Conservation (phyloP, 2,329 filamentous ascomycete genomes). For the Nemania diffusa region DNA sequence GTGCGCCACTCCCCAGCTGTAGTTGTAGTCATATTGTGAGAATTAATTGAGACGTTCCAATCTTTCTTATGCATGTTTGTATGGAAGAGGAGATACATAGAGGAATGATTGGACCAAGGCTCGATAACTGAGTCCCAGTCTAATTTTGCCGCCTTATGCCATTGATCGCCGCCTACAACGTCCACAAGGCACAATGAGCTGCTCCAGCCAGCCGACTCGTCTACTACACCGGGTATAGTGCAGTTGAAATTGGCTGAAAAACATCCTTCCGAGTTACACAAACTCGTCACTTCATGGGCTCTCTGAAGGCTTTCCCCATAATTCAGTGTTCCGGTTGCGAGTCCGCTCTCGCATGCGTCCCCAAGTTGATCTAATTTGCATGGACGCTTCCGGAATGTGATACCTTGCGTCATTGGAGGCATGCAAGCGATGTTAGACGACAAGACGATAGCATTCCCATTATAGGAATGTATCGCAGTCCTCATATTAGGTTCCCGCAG, state of each 20-base stretch:
- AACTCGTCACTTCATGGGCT: not conserved
- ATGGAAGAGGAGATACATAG: not conserved
- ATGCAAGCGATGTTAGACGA: slow-evolving; percentile 6
- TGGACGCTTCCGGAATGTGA: no score
- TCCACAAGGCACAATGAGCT: not conserved
- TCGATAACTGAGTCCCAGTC: not conserved
- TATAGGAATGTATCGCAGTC: not conserved
- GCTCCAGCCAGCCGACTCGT: not conserved
- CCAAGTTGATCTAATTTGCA: no score
- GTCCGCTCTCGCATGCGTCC: no score
- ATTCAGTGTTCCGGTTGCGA: not conserved
- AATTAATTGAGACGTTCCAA: slow-evolving; percentile 7
- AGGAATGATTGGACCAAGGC: not conserved
- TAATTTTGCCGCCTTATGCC: not conserved
- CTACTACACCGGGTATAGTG: not conserved
- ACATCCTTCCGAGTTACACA: slow-evolving; percentile 3
- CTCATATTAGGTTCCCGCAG: not conserved
- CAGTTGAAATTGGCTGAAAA: not conserved
- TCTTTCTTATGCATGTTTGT: slow-evolving; percentile 4
- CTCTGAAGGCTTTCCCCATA: slow-evolving; percentile 3
- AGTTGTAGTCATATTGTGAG: not conserved
- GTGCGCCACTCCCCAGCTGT: not conserved
- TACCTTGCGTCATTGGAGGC: not conserved
- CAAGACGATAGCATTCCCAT: not conserved
- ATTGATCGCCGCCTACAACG: not conserved